Conservation (phyloP, 768 basidiomycete species). For the Russula virescens region DNA sequence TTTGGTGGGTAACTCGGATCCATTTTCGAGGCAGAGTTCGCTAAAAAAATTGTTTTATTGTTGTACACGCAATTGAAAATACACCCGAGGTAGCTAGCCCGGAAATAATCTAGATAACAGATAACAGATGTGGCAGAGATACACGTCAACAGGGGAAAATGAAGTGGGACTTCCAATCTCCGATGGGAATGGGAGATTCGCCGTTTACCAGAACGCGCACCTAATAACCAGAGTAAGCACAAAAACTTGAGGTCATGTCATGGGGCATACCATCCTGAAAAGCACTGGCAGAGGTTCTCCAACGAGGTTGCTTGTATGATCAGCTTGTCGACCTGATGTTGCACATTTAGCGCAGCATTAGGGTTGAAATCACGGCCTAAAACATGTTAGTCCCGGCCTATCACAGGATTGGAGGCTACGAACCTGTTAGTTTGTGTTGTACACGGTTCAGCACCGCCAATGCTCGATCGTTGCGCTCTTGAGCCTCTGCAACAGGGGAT, state of each 20-base stretch:
- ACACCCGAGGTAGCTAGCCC: neutral
- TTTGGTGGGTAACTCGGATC: neutral
- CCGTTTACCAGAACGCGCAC: constrained; percentile 40
- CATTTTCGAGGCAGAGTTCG: neutral
- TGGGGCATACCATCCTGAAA: constrained; percentile 76
- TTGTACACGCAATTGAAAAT: neutral
- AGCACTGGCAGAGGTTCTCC: constrained; percentile 95
- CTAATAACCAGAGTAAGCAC: constrained; percentile 20
- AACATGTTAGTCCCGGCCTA: neutral
- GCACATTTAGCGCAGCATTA: constrained; percentile 63
- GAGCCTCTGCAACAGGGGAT: constrained; percentile 44
- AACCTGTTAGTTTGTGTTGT: constrained; percentile 89
- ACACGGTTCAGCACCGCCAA: constrained; percentile 92
- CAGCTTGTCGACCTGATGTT: constrained; percentile 83
- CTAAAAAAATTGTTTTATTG: neutral
- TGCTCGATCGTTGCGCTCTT: constrained; percentile 89
- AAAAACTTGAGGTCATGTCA: neutral
- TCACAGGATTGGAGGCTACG: constrained; percentile 22
- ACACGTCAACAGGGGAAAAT: neutral
- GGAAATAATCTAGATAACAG: constrained; percentile 14
- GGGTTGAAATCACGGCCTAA: constrained; percentile 92
- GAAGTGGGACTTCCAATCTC: neutral
- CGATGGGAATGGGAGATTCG: neutral
- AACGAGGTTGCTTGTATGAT: constrained; percentile 90
- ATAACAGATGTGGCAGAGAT: constrained; percentile 7